Conservation (phyloP, 2,329 filamentous ascomycete species). For the Chaetomium strumarium region DNA sequence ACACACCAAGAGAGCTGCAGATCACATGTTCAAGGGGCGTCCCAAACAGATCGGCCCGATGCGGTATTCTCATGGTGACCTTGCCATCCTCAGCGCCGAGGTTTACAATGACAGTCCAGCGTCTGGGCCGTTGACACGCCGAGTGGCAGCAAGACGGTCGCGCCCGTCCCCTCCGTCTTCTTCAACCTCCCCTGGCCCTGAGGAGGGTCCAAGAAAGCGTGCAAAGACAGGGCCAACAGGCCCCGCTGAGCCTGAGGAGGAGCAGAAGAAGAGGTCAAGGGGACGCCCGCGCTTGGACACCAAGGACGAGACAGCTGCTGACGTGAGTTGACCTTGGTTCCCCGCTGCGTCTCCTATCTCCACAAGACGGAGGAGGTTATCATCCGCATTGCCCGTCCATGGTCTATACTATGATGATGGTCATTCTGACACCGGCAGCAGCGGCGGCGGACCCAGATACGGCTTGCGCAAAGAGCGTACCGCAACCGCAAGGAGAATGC, state of each 20-base stretch:
- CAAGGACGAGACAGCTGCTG: conserved; percentile 70
- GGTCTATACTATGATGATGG: neutral
- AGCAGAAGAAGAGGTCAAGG: conserved; percentile 53
- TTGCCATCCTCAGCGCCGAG: conserved; percentile 44
- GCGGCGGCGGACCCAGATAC: conserved; percentile 81
- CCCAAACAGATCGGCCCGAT: conserved; percentile 8
- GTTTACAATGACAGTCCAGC: conserved; percentile 36
- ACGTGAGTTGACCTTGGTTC: conserved; percentile 52
- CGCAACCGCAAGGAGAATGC: conserved; percentile 78
- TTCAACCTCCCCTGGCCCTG: neutral
- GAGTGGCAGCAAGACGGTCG: conserved; percentile 15
- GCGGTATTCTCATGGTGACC: conserved; percentile 30
- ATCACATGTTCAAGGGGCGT: neutral
- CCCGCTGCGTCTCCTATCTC: too few relatives aligned
- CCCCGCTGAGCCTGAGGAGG: conserved; percentile 35
- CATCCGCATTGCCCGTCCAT: neutral
- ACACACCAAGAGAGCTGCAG: neutral
- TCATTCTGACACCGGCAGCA: conserved; percentile 30
- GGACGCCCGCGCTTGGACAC: conserved; percentile 70
- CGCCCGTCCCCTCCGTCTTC: neutral
- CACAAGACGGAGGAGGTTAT: neutral
- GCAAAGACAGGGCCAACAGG: conserved; percentile 28
- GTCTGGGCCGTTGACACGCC: conserved; percentile 15
- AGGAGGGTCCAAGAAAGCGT: conserved; percentile 30
- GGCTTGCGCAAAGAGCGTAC: conserved; percentile 79